phyloP scores from a whole-genome alignment of 2,329 filamentous ascomycete genomes.

The Colletotrichum graminicola region DNA sequence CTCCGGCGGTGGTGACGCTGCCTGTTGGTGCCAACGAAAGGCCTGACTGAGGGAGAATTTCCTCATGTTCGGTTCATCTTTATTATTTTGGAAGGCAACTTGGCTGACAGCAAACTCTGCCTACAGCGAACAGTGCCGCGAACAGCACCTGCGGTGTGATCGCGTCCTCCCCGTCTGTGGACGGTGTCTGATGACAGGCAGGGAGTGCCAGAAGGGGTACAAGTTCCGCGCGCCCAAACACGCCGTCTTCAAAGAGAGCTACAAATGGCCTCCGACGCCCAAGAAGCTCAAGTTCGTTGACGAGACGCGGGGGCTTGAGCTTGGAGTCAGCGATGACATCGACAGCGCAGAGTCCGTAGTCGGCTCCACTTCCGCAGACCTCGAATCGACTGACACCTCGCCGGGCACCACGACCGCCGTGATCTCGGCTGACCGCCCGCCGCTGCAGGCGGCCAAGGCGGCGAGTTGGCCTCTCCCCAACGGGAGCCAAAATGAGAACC shows the following conservation, averaged over 20 bases:
- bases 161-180: conserved; percentile 41
- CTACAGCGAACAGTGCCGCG: conserved; percentile 59
- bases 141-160: conserved; percentile 61
- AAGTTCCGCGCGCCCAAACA: conserved; percentile 42
- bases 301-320: conserved; percentile 36
- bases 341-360: conserved; percentile 23
- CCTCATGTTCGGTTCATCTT: not conserved
- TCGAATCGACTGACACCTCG: conserved; percentile 7
- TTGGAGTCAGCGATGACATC: conserved; percentile 28
- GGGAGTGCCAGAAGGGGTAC: conserved; percentile 43
- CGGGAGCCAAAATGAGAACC: not conserved
- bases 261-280: conserved; percentile 39
- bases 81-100: not conserved
- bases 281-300: conserved; percentile 41
- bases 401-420: conserved; percentile 27
- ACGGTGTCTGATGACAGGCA: conserved; percentile 39
- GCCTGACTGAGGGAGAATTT: not conserved
- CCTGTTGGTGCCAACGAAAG: not conserved
- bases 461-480: conserved; percentile 35
- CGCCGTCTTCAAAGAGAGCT: conserved; percentile 38
- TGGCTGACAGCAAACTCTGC: conserved; percentile 17
- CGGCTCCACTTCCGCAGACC: conserved; percentile 15
- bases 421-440: conserved; percentile 21
- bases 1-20: not conserved
- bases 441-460: conserved; percentile 30